phyloP scores from a whole-genome alignment of 257 asterid species.

The Osmanthus fragrans region DNA sequence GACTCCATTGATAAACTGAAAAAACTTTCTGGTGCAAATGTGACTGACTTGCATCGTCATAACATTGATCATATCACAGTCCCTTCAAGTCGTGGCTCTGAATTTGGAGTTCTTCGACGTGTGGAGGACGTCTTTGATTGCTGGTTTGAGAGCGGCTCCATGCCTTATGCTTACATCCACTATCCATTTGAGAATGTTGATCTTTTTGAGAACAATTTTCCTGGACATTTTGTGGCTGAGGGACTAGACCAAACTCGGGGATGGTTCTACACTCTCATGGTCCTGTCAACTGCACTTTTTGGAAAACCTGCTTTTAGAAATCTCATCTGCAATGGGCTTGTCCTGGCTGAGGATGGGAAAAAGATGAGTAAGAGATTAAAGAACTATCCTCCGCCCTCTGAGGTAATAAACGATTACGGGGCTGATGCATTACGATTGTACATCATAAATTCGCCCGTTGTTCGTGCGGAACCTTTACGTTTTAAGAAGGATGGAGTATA shows the following conservation, averaged over 20 bases:
- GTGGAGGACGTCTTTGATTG: conserved; percentile 99
- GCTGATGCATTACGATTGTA: conserved; percentile 95
- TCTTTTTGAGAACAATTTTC: conserved; percentile 89
- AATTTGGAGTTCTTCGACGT: conserved; percentile 80
- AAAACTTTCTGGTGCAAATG: conserved; percentile 79
- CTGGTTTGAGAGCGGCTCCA: conserved; percentile 99
- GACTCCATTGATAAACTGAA: conserved; percentile 83
- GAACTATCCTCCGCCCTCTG: conserved; percentile 94
- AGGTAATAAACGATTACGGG: conserved; percentile 90
- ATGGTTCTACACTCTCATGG: conserved; percentile 99
- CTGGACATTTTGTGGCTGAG: conserved; percentile 99
- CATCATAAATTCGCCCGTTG: conserved; percentile 96
- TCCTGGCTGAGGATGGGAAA: conserved; percentile 96
- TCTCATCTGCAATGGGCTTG: conserved; percentile 98
- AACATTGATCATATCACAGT: conserved; percentile 88
- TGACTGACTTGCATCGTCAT: conserved; percentile 92
- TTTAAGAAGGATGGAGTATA: conserved; percentile 92
- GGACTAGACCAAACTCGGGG: conserved; percentile 99
- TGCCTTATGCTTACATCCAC: conserved; percentile 98
- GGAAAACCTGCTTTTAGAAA: conserved; percentile 96
- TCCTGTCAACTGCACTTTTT: conserved; percentile 91
- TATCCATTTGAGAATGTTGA: conserved; percentile 94
- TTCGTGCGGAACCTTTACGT: conserved; percentile 97
- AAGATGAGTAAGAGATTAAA: conserved; percentile 95
- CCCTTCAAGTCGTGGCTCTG: conserved; percentile 79